Conservation (phyloP, 208 protist genomes). For the Borovskyia barvae region DNA sequence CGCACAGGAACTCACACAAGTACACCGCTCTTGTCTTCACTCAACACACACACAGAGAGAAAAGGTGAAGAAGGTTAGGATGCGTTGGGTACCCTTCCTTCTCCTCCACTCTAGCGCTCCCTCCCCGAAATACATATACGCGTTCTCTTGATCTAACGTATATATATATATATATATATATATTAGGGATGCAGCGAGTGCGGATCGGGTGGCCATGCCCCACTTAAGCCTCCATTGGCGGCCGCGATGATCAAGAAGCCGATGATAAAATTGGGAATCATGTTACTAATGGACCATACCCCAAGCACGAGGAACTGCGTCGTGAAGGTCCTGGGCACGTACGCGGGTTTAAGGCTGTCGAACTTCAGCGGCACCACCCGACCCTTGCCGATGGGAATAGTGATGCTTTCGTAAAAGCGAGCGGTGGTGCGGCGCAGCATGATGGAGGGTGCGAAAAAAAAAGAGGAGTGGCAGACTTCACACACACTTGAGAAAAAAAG, state of each 20-base stretch:
- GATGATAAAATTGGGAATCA: slow-evolving; percentile 76
- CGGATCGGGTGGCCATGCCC: slow-evolving; percentile 80
- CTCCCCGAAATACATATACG: too few relatives aligned
- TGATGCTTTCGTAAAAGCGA: slow-evolving; percentile 53
- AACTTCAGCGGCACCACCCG: slow-evolving; percentile 82
- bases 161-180: slow-evolving; percentile 10
- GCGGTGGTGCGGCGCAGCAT: slow-evolving; percentile 72
- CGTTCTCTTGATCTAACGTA: neutral
- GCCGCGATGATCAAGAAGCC: slow-evolving; percentile 72
- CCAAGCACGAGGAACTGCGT: slow-evolving; percentile 81
- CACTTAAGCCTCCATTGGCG: slow-evolving; percentile 77
- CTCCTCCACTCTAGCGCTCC: too few relatives aligned
- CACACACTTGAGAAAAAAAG: too few relatives aligned
- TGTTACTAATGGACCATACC: slow-evolving; percentile 74
- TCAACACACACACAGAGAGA: neutral
- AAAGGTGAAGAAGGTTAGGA: neutral
- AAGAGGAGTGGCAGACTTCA: too few relatives aligned
- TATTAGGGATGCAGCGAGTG: slow-evolving; percentile 76
- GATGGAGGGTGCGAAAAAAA: too few relatives aligned
- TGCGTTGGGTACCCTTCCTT: too few relatives aligned
- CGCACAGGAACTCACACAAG: neutral
- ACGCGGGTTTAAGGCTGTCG: slow-evolving; percentile 73
- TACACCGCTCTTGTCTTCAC: neutral
- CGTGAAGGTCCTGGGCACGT: slow-evolving; percentile 77
- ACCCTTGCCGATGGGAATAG: slow-evolving; percentile 72